Percentiles rank a stretch among this genome's conserved stretches.
Conservation (phyloP, 73 alveolate genomes). For the Urostyla sp. region DNA sequence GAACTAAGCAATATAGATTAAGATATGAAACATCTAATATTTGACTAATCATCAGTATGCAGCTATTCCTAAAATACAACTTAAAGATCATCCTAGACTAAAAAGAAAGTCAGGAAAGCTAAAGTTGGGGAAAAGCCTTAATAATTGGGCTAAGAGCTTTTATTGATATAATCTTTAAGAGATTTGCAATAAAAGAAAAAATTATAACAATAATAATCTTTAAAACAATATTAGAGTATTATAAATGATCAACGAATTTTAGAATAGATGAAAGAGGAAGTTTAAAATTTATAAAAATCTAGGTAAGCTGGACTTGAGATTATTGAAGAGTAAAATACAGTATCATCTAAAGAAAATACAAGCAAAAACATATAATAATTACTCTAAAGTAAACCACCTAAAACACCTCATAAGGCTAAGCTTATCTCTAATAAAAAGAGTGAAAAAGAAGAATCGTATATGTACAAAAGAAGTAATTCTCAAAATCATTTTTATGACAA, state of each 20-base stretch:
- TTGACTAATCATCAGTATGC: background rate
- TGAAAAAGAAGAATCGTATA: background rate
- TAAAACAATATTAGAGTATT: background rate
- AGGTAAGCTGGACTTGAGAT: constrained; percentile 5
- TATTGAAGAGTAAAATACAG: constrained; percentile 22
- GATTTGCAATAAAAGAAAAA: constrained; percentile 7
- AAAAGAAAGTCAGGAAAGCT: background rate
- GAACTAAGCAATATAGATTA: constrained; percentile 3
- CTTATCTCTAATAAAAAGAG: background rate
- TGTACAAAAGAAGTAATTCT: background rate
- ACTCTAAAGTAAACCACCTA: background rate
- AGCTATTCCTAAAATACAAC: background rate
- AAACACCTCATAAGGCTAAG: background rate
- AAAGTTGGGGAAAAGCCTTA: background rate
- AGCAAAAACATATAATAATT: background rate
- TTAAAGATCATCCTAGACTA: background rate
- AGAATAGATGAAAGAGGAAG: constrained; percentile 26
- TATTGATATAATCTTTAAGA: background rate
- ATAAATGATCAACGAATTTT: background rate
- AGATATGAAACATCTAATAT: background rate
- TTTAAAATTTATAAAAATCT: background rate
- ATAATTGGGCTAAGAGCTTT: background rate
- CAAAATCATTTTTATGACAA: background rate
- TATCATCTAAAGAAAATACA: constrained; percentile 36
- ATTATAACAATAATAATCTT: background rate